These are phyloP conservation scores for Mycena haematopus DNA, from an alignment of 768 basidiomycete genomes.

Conservation along the genomic window DNA sequence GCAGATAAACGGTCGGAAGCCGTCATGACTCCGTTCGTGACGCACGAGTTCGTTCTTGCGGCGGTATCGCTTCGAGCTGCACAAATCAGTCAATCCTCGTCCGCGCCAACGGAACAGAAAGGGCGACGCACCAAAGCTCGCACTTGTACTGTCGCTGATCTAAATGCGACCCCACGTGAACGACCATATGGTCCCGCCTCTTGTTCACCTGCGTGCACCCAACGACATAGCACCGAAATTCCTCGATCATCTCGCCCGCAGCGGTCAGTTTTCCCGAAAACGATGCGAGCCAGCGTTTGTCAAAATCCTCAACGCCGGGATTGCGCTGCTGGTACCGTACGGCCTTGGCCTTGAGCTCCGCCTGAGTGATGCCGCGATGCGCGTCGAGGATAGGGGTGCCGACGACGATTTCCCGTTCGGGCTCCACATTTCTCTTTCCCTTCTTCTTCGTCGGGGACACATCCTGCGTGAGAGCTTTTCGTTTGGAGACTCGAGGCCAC, in stretches of 20 bases:
- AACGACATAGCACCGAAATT: constrained; percentile 71
- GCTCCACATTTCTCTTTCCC: constrained; percentile 4
- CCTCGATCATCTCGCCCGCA: constrained; percentile 60
- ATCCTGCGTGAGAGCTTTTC: constrained; percentile 18
- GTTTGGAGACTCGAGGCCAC: constrained; percentile 31
- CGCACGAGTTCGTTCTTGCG: constrained; percentile 83
- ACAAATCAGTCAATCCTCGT: constrained; percentile 4
- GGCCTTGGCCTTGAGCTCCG: constrained; percentile 61
- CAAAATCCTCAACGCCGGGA: constrained; percentile 59
- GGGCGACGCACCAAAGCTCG: constrained; percentile 61
- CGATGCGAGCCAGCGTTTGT: constrained; percentile 67
- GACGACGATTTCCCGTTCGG: constrained; percentile 37
- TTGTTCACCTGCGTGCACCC: constrained; percentile 76
- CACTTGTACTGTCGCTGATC: constrained; percentile 73
- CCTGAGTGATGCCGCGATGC: constrained; percentile 62
- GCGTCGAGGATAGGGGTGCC: constrained; percentile 68
- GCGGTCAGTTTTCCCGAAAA: constrained; percentile 72
- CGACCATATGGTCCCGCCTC: constrained; percentile 75
- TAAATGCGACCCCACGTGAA: constrained; percentile 76
- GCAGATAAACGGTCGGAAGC: constrained; percentile 64
- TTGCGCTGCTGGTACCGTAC: constrained; percentile 59
- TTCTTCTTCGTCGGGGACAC: constrained; percentile 4
- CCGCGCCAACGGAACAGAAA: not conserved
- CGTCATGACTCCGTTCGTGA: constrained; percentile 71
- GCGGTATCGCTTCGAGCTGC: constrained; percentile 66